Evolutionary conservation across 306 rosid species (phyloP), one percentile per base, ranked within the genome.

Genomic region (Mimosa pudica): DNA sequence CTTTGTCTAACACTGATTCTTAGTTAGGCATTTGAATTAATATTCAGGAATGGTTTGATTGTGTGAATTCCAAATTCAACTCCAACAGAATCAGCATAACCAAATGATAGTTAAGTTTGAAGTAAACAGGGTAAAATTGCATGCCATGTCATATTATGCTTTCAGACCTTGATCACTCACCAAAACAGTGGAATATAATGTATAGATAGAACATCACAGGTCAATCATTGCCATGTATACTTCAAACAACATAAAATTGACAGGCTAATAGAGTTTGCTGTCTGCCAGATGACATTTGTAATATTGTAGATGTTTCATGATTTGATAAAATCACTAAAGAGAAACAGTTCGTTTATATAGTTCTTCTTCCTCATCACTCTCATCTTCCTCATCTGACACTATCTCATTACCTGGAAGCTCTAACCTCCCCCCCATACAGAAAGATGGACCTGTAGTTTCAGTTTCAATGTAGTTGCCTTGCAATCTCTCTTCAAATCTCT

Each of bases 401-500:
- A 86, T 82, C 24, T 79, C 92, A 84, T 67, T 86, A 46, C 95
- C 88, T 0, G 95, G 97, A 49, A 95, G 81, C 85, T 89, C 92
- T 67, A 95, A 88, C 82, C 85, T 93, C 83, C 99, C 96, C 65
- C 99, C 99, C 95, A 91, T 81, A 80, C 24, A 83, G 78, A 95
- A 95, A 3, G 83, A 77, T 11, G 98, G 99, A 71, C 99, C 96
- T 42, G 72, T 6, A 81, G 81, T 89, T 78, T 93, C 98, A 65
- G 93, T 82, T 77, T 93, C 99, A 74, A 95, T 89, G 80, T 89
- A 93, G 70, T 87, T 80, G 67, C 97, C 96, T 85, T 85, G 91
- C 89, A 93, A 86, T 79, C 99, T 91, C 83, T 95, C 99, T 75
- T 95, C 98, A 80, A 95, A 93, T 85, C 98, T 92, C 83, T 81